Base-by-base conservation (phyloP, 495 filamentous ascomycete genomes). In the Lophiostoma macrostomum region DNA sequence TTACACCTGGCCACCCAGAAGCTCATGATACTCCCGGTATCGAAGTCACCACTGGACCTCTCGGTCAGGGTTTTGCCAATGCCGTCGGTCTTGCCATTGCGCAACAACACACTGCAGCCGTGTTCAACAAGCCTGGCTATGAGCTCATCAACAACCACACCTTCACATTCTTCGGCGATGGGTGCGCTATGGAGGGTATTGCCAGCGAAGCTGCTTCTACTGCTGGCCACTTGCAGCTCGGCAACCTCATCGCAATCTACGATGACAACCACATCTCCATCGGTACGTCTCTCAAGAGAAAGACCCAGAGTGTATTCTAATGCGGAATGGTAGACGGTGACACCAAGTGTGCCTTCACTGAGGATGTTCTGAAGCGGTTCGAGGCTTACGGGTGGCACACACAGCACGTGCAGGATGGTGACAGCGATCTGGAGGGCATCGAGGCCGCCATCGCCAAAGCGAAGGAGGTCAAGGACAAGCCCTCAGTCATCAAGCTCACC, bases 181-280 rank as follows among this genome's bases (percentile, higher is more conserved):
- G 93, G 43, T 99, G 93, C 73, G 83, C 91, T 72, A 94, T 94
- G 91, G 93, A 99, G 77, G 93, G 93, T 77, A 82, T 99, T 79
- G 86, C 94, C 56, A 79, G 80, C 68, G 93, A 99, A 76, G 94
- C 93, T 56, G 90, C 83, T 59, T 95, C 89, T 40, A 80, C 85
- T 65, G 93, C 93, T 60, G 93, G 93, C 70, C 93, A 99, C 74
- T 76, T 97, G 73, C 89, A 97, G 78, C 79, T 99, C 30, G 94
- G 93, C 56, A 99, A 97, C 80, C 76, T 99, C 56, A 97, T 99
- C 69, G 81, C 80, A 69, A 79, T 99, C 73, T 99, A 93, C 71
- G 93, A 99, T 67, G 93, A 99, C 78, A 99, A 99, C 79, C 86
- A 93, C 67, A 98, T 98, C 70, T 95, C 89, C 66, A 88, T 88